Evolutionary conservation across 257 asterid genomes (phyloP).

Genomic region (Solanum phureja): DNA sequence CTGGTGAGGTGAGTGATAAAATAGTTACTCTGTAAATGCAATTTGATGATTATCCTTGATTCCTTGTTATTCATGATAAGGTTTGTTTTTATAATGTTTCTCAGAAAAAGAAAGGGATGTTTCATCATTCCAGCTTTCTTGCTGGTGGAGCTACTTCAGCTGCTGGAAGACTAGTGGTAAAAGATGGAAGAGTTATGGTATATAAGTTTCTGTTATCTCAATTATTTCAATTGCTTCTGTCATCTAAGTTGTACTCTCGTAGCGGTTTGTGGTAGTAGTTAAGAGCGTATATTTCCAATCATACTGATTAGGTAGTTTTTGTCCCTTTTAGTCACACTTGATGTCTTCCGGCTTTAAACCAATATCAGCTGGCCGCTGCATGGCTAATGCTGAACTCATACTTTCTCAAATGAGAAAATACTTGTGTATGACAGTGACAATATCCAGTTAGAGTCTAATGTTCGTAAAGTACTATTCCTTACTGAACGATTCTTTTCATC

Average conservation of each 20-base stretch:
- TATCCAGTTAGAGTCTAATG: neutral
- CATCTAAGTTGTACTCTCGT: neutral
- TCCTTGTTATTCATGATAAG: neutral
- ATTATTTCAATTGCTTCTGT: neutral
- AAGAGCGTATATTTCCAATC: neutral
- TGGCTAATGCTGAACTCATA: neutral
- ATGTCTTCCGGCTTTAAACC: neutral
- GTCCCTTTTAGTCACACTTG: neutral
- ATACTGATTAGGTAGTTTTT: neutral
- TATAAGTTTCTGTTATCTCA: neutral
- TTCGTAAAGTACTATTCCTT: neutral
- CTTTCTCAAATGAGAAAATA: neutral
- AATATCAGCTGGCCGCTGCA: neutral
- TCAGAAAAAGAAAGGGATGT: constrained; percentile 83
- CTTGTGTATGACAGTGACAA: neutral
- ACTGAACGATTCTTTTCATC: neutral
- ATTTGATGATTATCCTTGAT: neutral
- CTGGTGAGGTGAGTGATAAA: constrained; percentile 56
- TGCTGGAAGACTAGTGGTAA: constrained; percentile 81
- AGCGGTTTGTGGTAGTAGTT: neutral
- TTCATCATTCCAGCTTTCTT: constrained; percentile 96
- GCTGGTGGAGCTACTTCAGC: constrained; percentile 95
- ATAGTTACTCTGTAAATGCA: neutral
- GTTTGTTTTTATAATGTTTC: neutral
- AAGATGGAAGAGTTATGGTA: constrained; percentile 71